Base-by-base conservation (phyloP, 2,329 filamentous ascomycete species). In the Ceratocystis colombiana region DNA sequence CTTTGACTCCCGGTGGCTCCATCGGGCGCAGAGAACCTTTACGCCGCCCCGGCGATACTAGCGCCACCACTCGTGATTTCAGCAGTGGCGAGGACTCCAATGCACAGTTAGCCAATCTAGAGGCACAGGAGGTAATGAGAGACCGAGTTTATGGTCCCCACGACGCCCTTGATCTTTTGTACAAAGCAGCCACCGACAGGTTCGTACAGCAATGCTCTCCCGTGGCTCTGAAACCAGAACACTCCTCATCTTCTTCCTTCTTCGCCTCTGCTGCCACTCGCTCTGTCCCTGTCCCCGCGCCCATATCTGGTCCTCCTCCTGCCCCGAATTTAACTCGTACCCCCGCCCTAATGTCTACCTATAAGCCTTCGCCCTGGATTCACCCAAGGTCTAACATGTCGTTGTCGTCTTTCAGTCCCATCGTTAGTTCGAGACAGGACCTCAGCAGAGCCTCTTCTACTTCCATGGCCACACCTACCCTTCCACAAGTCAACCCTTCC, bases 111-210 rank as follows among this genome's bases (percentile, higher is more conserved):
- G 84, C 87, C 73, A 87, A 87, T 71, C 76, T 84, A 5, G 84
- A 87, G 75, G 84, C 84, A 25, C 82, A 83, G 72, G 79, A 79
- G 7, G 83, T 87, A 67, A 86, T 87, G 84, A 77, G 84, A 41
- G 79, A 78, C 66, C 88, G 90, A 70, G 86, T 97, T 57, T 96
- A 92, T 75, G 92, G 91, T 45, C 91, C 90, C 2, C 92, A 96
- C 72, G 93, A 97, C 77, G 93, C 93, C 28, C 80, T 97, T 61
- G 91, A 96, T 74, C 80, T 96, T 67, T 81, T 97, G 17, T 95
- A 95, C 73, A 92, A 96, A 76, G 93, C 92, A 22, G 91, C 84
- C 37, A 87, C 84, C 50, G 82, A 86, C 73, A 84, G 79, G 79
- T 80, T 73, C 72, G 77, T 75, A 69, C 65, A 65, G 10, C 22